phyloP scores from a whole-genome alignment of 805 yeast species.

The Candida germanica region DNA sequence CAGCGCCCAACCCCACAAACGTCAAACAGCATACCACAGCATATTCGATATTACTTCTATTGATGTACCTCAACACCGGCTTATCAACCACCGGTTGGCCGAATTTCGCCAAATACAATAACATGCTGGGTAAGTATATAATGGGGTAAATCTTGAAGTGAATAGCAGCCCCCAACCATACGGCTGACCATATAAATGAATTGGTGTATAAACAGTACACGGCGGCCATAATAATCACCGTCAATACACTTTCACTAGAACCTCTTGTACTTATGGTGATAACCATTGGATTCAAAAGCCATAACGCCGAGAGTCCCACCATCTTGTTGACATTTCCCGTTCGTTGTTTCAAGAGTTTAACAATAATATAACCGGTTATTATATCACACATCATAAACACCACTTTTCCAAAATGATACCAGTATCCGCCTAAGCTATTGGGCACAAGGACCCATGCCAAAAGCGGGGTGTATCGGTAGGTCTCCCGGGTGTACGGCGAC shows the following conservation, averaged over 20 bases:
- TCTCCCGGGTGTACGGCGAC: slow-evolving; percentile 82
- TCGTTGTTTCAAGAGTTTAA: slow-evolving; percentile 38
- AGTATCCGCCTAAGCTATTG: slow-evolving; percentile 43
- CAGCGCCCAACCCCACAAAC: slow-evolving; percentile 44
- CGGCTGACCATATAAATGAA: slow-evolving; percentile 28
- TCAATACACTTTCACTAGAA: slow-evolving; percentile 84
- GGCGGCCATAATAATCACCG: slow-evolving; percentile 66
- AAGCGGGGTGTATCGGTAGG: slow-evolving; percentile 91
- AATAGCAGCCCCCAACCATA: slow-evolving; percentile 70
- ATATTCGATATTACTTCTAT: slow-evolving; percentile 27
- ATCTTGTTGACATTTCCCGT: slow-evolving; percentile 16
- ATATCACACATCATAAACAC: slow-evolving; percentile 77
- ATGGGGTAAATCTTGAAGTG: slow-evolving; percentile 93
- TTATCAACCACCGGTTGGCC: slow-evolving; percentile 20
- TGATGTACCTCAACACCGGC: slow-evolving; percentile 39
- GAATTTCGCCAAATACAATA: slow-evolving; percentile 39
- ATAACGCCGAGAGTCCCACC: slow-evolving; percentile 51
- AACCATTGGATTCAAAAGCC: slow-evolving; percentile 96
- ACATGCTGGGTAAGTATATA: slow-evolving; percentile 74
- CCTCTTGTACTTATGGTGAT: slow-evolving; percentile 91
- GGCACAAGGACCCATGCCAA: slow-evolving; percentile 82
- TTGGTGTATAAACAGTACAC: slow-evolving; percentile 44
- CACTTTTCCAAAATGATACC: slow-evolving; percentile 70
- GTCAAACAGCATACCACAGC: slow-evolving; percentile 37
- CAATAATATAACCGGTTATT: slow-evolving; percentile 64